A percentile compares a stretch with the other conserved stretches of the same genome.
These are phyloP conservation scores for Gigaspora rosea DNA, from an alignment of 192 early-diverging fungal species.

Conservation along the genomic window DNA sequence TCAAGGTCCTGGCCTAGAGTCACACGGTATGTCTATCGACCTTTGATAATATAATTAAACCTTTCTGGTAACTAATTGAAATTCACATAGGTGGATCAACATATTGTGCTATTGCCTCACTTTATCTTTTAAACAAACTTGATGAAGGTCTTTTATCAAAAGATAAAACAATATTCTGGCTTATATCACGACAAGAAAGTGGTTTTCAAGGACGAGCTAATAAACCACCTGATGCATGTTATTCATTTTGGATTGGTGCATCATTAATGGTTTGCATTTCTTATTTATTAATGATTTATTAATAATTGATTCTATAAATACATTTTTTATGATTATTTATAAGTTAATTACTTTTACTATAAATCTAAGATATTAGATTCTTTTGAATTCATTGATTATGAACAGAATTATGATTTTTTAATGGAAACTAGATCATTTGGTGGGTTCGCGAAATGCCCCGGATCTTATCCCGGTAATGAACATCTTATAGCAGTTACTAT, in stretches of 20 bases:
- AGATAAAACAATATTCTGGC: constrained; percentile 68
- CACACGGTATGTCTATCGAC: constrained; percentile 65
- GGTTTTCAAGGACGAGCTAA: constrained; percentile 92
- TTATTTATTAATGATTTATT: not conserved
- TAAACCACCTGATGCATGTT: constrained; percentile 92
- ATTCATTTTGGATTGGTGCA: constrained; percentile 97
- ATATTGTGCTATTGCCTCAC: constrained; percentile 86
- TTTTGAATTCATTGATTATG: constrained; percentile 61
- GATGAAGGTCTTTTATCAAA: constrained; percentile 58
- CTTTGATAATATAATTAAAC: not conserved
- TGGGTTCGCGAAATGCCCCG: constrained; percentile 44
- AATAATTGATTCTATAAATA: not conserved
- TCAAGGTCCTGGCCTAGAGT: constrained; percentile 74
- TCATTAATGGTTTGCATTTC: constrained; percentile 57
- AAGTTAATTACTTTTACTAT: not conserved
- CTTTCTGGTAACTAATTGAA: not conserved
- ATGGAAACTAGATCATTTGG: constrained; percentile 60
- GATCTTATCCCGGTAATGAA: not conserved
- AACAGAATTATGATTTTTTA: constrained; percentile 59
- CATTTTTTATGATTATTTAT: not conserved
- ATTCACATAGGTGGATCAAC: constrained; percentile 68
- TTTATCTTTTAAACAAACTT: constrained; percentile 67
- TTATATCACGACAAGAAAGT: constrained; percentile 69
- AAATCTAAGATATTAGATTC: constrained; percentile 56
- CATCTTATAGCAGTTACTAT: too few species aligned